Evolutionary conservation across 768 basidiomycete genomes (phyloP).

Genomic region (Agrocybe praecox): DNA sequence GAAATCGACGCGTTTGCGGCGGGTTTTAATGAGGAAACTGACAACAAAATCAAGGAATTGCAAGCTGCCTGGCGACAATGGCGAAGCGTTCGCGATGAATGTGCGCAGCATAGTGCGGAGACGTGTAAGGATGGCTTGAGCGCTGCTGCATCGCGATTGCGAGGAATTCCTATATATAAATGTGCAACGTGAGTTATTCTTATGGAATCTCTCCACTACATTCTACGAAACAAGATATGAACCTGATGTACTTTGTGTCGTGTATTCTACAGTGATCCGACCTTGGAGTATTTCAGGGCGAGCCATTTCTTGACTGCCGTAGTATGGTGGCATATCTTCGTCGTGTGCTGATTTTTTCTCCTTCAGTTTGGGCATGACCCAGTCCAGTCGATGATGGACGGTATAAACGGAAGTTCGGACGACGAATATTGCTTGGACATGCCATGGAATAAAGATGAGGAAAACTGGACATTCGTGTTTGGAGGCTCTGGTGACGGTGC

Average conservation of each 20-base stretch:
- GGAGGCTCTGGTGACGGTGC: slow-evolving; percentile 26
- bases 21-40: neutral
- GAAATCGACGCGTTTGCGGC: slow-evolving; percentile 10
- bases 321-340: neutral
- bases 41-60: slow-evolving; percentile 15
- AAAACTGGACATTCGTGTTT: slow-evolving; percentile 19
- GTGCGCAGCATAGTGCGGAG: slow-evolving; percentile 8
- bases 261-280: slow-evolving; percentile 9
- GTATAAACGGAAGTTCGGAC: slow-evolving; percentile 2
- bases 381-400: slow-evolving; percentile 17
- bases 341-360: neutral
- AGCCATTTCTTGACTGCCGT: neutral
- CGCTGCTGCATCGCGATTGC: slow-evolving; percentile 14
- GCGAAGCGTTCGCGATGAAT: slow-evolving; percentile 8
- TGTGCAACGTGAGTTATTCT: slow-evolving; percentile 6
- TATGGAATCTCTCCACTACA: too few species aligned
- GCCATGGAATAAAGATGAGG: neutral
- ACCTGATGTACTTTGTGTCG: neutral
- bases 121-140: slow-evolving; percentile 6
- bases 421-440: slow-evolving; percentile 6
- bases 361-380: slow-evolving; percentile 22
- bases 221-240: neutral
- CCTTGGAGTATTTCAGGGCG: slow-evolving; percentile 21
- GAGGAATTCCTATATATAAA: slow-evolving; percentile 18
- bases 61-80: slow-evolving; percentile 15